A percentile compares a stretch with the other conserved stretches of the same genome.
Conservation (phyloP, 768 basidiomycete species). For the Psilocybe tampanensis region DNA sequence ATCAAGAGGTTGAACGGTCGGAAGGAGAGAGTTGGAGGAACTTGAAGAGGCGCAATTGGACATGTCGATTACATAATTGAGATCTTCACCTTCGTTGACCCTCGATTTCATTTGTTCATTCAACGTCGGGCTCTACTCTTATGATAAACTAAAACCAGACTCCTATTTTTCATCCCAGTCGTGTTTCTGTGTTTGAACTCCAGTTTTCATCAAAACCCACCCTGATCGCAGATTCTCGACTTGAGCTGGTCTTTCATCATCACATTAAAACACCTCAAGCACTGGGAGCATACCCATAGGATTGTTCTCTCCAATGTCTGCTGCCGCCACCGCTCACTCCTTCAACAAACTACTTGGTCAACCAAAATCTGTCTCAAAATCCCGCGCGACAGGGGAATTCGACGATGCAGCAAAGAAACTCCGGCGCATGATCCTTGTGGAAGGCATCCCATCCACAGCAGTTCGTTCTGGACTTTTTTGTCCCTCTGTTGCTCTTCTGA, state of each 20-base stretch:
- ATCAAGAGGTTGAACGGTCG: too few species aligned
- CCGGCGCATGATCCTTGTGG: conserved; percentile 84
- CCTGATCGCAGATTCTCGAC: too few species aligned
- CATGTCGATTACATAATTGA: too few species aligned
- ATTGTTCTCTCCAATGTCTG: conserved; percentile 21
- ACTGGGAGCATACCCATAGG: background rate
- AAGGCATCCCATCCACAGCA: conserved; percentile 80
- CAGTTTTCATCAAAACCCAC: too few species aligned
- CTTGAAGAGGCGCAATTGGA: too few species aligned
- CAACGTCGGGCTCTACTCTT: too few species aligned
- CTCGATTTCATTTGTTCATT: too few species aligned
- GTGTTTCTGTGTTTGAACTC: too few species aligned
- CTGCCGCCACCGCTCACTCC: conserved; percentile 61
- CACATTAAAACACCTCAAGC: background rate
- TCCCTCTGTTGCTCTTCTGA: background rate
- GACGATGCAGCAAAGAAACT: conserved; percentile 88
- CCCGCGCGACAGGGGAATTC: conserved; percentile 57
- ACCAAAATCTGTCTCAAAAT: conserved; percentile 64
- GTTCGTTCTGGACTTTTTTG: conserved; percentile 44
- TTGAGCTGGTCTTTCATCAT: background rate
- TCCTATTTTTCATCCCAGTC: too few species aligned
- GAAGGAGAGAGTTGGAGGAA: too few species aligned
- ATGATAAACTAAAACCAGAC: too few species aligned
- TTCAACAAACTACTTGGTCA: conserved; percentile 82
- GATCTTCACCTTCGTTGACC: too few species aligned